phyloP scores from a whole-genome alignment of 441 rosid species.

The Populus hybrid region DNA sequence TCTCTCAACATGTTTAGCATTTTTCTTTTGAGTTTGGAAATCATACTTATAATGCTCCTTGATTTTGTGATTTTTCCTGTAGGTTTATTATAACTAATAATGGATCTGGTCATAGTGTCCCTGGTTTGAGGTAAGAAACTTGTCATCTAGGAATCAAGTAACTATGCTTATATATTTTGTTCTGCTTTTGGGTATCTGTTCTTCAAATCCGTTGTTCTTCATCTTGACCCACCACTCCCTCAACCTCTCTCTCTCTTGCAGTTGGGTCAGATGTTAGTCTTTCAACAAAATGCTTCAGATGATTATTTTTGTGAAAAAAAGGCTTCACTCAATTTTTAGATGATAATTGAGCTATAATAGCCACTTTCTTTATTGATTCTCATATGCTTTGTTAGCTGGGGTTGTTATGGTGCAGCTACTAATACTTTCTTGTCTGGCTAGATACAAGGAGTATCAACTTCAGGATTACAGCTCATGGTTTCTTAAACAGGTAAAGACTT shows the following conservation, averaged over 20 bases:
- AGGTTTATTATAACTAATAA: slow-evolving; percentile 87
- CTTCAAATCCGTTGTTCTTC: neutral
- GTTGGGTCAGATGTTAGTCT: neutral
- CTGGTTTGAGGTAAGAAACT: slow-evolving; percentile 65
- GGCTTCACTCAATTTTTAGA: neutral
- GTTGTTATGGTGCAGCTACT: slow-evolving; percentile 12
- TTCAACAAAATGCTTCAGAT: neutral
- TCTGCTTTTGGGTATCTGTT: neutral
- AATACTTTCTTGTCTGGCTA: slow-evolving; percentile 25
- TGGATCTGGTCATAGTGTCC: slow-evolving; percentile 70
- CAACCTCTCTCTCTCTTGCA: neutral
- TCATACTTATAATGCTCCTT: neutral
- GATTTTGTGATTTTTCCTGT: slow-evolving; percentile 21
- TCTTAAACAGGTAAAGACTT: slow-evolving; percentile 53
- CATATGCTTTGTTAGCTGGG: neutral
- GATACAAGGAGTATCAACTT: slow-evolving; percentile 94
- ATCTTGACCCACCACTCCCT: neutral
- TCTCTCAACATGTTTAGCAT: neutral
- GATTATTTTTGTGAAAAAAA: neutral
- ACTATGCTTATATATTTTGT: neutral
- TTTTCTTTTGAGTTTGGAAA: neutral
- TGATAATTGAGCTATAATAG: neutral
- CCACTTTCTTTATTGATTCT: neutral
- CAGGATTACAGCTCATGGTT: slow-evolving; percentile 91
- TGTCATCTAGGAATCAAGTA: neutral